A percentile compares a stretch with the other conserved stretches of the same genome.
phyloP scores from a whole-genome alignment of 169 alveolate genomes.

The Cryptosporidium meleagridis region DNA sequence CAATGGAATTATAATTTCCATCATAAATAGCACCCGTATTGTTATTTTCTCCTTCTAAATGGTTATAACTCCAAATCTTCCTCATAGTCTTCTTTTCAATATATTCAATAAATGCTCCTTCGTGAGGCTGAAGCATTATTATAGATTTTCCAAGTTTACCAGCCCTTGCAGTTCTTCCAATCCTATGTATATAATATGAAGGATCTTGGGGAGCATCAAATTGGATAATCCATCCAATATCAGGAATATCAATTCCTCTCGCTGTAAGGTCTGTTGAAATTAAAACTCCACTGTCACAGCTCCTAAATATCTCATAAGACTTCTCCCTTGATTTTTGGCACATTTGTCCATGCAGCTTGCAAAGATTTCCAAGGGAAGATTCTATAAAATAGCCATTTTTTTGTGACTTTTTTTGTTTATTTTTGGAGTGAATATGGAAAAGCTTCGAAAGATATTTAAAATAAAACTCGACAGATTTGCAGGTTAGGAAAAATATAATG shows the following conservation, averaged over 20 bases:
- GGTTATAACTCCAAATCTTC: slow-evolving; percentile 74
- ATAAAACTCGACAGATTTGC: slow-evolving; percentile 80
- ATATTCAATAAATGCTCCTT: slow-evolving; percentile 84
- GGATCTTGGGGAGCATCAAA: slow-evolving; percentile 95
- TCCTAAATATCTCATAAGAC: slow-evolving; percentile 81
- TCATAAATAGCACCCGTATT: neutral
- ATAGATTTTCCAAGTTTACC: slow-evolving; percentile 88
- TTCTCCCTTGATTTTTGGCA: slow-evolving; percentile 81
- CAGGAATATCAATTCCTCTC: slow-evolving; percentile 95
- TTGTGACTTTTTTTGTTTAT: neutral
- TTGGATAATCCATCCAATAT: slow-evolving; percentile 93
- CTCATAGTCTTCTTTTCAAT: slow-evolving; percentile 81
- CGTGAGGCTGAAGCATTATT: slow-evolving; percentile 83
- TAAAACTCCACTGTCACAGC: slow-evolving; percentile 80
- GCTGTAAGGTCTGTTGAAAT: slow-evolving; percentile 94
- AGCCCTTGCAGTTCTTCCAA: slow-evolving; percentile 93
- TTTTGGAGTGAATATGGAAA: slow-evolving; percentile 2
- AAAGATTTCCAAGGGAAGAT: slow-evolving; percentile 44
- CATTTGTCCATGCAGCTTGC: slow-evolving; percentile 89
- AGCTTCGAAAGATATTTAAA: slow-evolving; percentile 46
- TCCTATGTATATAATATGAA: slow-evolving; percentile 89
- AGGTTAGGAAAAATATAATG: slow-evolving; percentile 81
- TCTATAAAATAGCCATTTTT: slow-evolving; percentile 14
- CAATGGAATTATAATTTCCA: slow-evolving; percentile 1
- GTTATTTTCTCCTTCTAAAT: slow-evolving; percentile 43